Base-by-base conservation (phyloP, 495 filamentous ascomycete genomes). In the Xylaria longipes region DNA sequence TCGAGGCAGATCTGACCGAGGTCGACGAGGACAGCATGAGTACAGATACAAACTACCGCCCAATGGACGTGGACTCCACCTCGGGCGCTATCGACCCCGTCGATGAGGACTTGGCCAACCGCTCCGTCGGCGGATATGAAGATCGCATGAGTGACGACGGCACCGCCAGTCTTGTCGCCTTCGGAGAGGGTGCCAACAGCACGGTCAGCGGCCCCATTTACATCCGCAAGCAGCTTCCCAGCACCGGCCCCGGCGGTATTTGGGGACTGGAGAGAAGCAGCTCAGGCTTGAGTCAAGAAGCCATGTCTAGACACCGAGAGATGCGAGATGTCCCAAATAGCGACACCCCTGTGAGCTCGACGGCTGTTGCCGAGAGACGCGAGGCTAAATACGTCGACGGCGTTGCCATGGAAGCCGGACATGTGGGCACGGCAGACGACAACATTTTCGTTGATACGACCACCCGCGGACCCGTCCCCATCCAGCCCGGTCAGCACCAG, bases 151-250 rank as follows among this genome's bases (percentile, higher is more conserved):
- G 91, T 71, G 94, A 97, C 72, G 93, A 95, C 74, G 84, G 82
- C 2, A 81, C 73, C 37, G 92, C 89, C 0, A 91, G 88, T 74
- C 82, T 97, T 35, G 94, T 97, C 11, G 94, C 89, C 0, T 97
- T 97, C 70, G 94, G 94, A 62, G 94, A 97, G 77, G 94, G 93
- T 9, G 94, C 94, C 15, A 91, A 90, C 67, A 95, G 90, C 75
- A 94, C 91, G 0, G 87, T 92, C 65, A 90, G 87, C 67, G 92
- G 91, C 8, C 91, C 91, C n/a, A 90, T 87, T 25, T 93, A 88
- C 74, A 84, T 84, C 54, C 81, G 84, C n/a, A 76, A 82, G 29
- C 81, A 79, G 39, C 73, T 79, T 17, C 81, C 80, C n/a, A 76
- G 76, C 12, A 50, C 76, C 9, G 65, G 46, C 29, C 60, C 71